Conservation (phyloP, 2,329 filamentous ascomycete genomes). For the Epichloe brachyelytri region DNA sequence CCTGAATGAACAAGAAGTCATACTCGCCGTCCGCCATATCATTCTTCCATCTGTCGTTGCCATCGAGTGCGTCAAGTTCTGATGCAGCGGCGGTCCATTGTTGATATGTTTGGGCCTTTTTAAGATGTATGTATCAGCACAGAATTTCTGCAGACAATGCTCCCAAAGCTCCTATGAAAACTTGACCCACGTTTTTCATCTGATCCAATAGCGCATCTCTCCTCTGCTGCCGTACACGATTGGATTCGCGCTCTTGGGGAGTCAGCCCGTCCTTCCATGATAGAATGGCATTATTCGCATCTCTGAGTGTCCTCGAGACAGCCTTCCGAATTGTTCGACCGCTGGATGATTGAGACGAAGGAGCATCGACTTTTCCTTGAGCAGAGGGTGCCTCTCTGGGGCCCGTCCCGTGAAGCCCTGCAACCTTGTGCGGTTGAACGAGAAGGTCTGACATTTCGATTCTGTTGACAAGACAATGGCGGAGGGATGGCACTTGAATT, state of each 20-base stretch:
- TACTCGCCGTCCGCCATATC: constrained; percentile 53
- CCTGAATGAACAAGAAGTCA: constrained; percentile 53
- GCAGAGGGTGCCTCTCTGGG: not conserved
- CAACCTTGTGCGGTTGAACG: constrained; percentile 1
- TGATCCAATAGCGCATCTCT: constrained; percentile 50
- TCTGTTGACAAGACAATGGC: not conserved
- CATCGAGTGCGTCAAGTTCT: constrained; percentile 67
- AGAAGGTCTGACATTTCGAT: constrained; percentile 5
- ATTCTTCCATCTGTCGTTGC: constrained; percentile 70
- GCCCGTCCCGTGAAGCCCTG: not conserved
- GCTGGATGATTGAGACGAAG: not conserved
- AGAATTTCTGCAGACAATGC: not conserved
- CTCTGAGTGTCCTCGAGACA: constrained; percentile 3
- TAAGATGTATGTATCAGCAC: not conserved
- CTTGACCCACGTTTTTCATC: constrained; percentile 48
- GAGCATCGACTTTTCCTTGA: not conserved
- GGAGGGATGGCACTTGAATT: not conserved
- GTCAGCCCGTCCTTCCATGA: constrained; percentile 41
- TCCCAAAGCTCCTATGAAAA: too few species aligned
- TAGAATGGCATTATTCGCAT: constrained; percentile 29
- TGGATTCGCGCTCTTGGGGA: constrained; percentile 34
- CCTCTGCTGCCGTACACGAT: constrained; percentile 38
- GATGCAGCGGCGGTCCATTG: constrained; percentile 67
- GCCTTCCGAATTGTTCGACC: not conserved
- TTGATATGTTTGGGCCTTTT: constrained; percentile 50